These are phyloP conservation scores for Wickerhamomyces subpelliculosus DNA, from an alignment of 805 yeast genomes.

Conservation along the genomic window DNA sequence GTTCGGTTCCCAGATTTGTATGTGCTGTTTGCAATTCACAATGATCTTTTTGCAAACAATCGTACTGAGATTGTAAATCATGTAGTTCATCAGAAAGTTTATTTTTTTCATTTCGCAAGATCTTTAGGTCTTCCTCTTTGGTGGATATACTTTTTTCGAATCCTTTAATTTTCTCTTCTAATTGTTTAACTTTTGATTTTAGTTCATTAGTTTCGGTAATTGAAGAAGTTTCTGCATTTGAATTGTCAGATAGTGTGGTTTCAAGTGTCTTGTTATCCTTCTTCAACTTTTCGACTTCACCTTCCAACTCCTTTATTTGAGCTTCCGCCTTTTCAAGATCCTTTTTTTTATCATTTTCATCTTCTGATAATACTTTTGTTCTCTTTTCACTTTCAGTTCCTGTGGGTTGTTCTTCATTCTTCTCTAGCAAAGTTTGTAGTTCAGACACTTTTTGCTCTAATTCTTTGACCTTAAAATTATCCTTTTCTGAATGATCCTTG, in stretches of 20 bases:
- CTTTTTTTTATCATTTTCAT: neutral
- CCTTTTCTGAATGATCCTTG: conserved; percentile 6
- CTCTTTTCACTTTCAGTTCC: neutral
- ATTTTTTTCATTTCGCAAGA: neutral
- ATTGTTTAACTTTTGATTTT: conserved; percentile 3
- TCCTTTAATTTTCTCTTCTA: conserved; percentile 11
- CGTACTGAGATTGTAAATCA: too few species aligned
- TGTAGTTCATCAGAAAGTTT: neutral
- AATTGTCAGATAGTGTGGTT: too few species aligned
- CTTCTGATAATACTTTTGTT: too few species aligned
- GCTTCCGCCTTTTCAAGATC: neutral
- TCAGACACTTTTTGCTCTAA: conserved; percentile 6
- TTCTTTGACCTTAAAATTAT: conserved; percentile 4
- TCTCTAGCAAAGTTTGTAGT: conserved; percentile 6
- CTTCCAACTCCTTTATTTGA: neutral
- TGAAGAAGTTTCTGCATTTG: neutral
- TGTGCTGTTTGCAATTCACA: too few species aligned
- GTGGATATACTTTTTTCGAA: too few species aligned
- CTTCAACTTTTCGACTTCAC: neutral
- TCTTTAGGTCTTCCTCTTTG: neutral
- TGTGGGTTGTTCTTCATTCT: neutral
- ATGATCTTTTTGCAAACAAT: too few species aligned
- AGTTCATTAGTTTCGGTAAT: neutral
- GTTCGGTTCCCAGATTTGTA: too few species aligned
- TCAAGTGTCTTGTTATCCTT: neutral